Percentiles rank a stretch among this genome's conserved stretches.
phyloP scores from a whole-genome alignment of 768 basidiomycete species.

The Tylopilus rubrobrunneus region DNA sequence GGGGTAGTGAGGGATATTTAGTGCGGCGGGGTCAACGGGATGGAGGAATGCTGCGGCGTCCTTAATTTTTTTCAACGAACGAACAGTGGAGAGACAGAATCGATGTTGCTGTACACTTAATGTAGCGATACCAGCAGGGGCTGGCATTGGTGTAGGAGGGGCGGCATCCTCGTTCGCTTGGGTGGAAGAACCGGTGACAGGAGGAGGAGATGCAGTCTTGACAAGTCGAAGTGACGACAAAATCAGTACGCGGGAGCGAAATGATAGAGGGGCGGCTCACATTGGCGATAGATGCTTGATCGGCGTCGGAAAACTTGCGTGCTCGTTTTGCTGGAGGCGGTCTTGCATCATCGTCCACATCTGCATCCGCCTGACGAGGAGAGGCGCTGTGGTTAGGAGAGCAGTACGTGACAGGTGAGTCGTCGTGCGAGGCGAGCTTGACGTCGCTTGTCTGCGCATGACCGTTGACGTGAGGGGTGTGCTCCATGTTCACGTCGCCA shows the following conservation, averaged over 20 bases:
- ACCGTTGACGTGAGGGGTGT: slow-evolving; percentile 23
- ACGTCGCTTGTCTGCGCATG: slow-evolving; percentile 8
- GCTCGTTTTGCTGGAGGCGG: slow-evolving; percentile 84
- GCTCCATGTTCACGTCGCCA: slow-evolving; percentile 32
- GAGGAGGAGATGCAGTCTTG: slow-evolving; percentile 76
- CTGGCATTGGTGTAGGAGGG: neutral
- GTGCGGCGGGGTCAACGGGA: slow-evolving; percentile 84
- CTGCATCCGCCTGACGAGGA: slow-evolving; percentile 24
- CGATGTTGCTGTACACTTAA: slow-evolving; percentile 72
- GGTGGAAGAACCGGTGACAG: slow-evolving; percentile 44
- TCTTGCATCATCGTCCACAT: slow-evolving; percentile 46
- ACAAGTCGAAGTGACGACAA: slow-evolving; percentile 17
- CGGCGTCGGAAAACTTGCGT: slow-evolving; percentile 70
- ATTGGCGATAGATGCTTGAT: slow-evolving; percentile 69
- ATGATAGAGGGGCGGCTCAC: slow-evolving; percentile 55
- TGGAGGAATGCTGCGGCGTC: slow-evolving; percentile 77
- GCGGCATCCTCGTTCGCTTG: slow-evolving; percentile 28
- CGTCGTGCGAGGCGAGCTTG: slow-evolving; percentile 22
- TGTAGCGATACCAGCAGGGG: slow-evolving; percentile 29
- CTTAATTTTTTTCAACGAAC: slow-evolving; percentile 81
- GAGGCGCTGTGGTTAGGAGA: slow-evolving; percentile 29
- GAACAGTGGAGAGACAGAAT: slow-evolving; percentile 73
- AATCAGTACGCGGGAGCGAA: slow-evolving; percentile 52
- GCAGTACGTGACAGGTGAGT: slow-evolving; percentile 32
- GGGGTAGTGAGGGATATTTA: slow-evolving; percentile 85